These are phyloP conservation scores for Rosa multiflora DNA, from an alignment of 306 rosid species.

Conservation along the genomic window DNA sequence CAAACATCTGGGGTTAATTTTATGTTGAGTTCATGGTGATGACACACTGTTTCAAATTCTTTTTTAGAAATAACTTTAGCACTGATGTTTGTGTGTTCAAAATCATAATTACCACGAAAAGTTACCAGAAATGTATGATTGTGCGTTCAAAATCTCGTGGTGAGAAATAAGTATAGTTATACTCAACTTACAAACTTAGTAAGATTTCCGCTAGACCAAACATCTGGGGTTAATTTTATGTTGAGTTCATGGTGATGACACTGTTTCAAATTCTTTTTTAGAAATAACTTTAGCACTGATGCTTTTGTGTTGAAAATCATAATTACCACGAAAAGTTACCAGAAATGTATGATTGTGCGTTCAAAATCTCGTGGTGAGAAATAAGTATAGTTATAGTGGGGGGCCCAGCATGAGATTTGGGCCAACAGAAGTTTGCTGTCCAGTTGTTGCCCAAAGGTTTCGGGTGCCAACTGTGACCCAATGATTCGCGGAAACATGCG, in stretches of 20 bases:
- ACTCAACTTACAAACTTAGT: no score
- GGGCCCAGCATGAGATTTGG: slow-evolving; percentile 26
- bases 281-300: not conserved
- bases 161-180: no score
- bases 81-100: not conserved
- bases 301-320: not conserved
- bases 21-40: no score
- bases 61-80: not conserved
- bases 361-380: slow-evolving; percentile 17
- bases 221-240: no score
- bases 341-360: not conserved
- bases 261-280: not conserved
- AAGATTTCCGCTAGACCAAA: no score
- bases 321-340: not conserved
- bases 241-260: no score
- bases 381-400: not conserved
- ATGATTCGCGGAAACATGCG: not conserved
- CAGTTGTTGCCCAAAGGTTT: slow-evolving; percentile 12
- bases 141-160: slow-evolving; percentile 13
- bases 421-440: slow-evolving; percentile 21
- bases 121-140: not conserved
- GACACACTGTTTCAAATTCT: no score
- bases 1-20: no score
- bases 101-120: not conserved
- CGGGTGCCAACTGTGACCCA: slow-evolving; percentile 26